phyloP scores from a whole-genome alignment of 129 eudicot species.

The Rutidosis leptorrhynchoides region DNA sequence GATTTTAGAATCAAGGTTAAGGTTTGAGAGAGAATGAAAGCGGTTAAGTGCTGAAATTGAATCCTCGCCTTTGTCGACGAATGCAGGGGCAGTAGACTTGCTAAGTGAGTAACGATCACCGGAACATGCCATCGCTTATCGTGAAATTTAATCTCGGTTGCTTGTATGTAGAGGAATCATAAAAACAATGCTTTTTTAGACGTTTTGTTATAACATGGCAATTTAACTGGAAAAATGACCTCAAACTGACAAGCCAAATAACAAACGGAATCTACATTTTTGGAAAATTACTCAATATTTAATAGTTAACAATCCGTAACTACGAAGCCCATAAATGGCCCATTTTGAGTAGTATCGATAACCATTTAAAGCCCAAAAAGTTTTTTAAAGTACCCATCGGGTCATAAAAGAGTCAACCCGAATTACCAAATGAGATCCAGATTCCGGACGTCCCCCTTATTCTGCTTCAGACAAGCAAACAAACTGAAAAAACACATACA shows the following conservation, averaged over 20 bases:
- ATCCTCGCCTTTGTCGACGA: conserved; percentile 17
- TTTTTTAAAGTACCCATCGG: background rate
- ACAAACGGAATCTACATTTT: background rate
- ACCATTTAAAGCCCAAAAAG: background rate
- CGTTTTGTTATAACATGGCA: background rate
- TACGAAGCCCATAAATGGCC: background rate
- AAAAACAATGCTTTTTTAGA: background rate
- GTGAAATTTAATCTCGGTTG: conserved; percentile 4
- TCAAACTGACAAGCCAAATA: background rate
- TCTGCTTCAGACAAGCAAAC: background rate
- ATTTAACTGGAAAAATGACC: background rate
- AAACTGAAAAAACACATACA: background rate
- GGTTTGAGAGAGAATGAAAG: conserved; percentile 15
- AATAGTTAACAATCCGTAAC: too few species aligned
- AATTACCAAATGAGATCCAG: background rate
- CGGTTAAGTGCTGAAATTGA: conserved; percentile 1
- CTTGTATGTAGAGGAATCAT: background rate
- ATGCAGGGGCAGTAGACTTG: background rate
- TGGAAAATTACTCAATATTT: background rate
- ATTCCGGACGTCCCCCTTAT: background rate
- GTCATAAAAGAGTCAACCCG: background rate
- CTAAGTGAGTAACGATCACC: conserved; percentile 2
- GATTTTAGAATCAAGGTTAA: conserved; percentile 1
- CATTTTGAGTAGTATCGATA: background rate
- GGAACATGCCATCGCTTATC: conserved; percentile 15